phyloP scores from a whole-genome alignment of 176 grass and related monocot species.

The Typha latifolia region DNA sequence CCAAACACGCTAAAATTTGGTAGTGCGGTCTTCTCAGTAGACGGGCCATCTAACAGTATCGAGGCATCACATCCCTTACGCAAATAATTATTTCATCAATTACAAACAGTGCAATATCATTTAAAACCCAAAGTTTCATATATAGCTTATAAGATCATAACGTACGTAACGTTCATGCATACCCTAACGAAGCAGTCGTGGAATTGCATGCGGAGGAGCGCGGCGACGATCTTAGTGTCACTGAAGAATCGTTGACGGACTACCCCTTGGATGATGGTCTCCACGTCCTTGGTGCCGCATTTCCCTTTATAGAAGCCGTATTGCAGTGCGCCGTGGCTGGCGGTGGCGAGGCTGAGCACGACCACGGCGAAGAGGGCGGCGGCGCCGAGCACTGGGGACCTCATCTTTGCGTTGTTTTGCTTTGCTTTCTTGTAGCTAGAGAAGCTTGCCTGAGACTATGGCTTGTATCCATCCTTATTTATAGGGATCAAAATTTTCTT shows the following conservation, averaged over 20 bases:
- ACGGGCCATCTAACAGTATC: conserved; percentile 3
- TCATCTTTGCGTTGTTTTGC: too few relatives aligned
- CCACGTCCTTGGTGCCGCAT: conserved; percentile 60
- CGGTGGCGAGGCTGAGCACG: conserved; percentile 4
- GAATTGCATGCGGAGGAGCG: conserved; percentile 42
- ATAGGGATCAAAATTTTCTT: too few relatives aligned
- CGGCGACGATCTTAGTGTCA: conserved; percentile 52
- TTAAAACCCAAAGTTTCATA: too few relatives aligned
- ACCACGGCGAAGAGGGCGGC: background rate
- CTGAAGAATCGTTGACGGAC: conserved; percentile 36
- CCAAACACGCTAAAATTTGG: conserved; percentile 26
- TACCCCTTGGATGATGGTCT: conserved; percentile 40
- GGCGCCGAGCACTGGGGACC: background rate
- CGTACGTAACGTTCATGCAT: background rate
- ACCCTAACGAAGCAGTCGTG: background rate
- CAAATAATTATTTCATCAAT: background rate
- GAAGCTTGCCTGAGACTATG: too few relatives aligned
- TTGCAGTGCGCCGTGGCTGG: conserved; percentile 12
- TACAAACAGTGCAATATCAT: background rate
- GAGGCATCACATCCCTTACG: conserved; percentile 32
- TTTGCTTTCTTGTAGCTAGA: too few relatives aligned
- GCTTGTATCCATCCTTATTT: too few relatives aligned
- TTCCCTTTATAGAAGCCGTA: conserved; percentile 51
- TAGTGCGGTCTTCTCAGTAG: conserved; percentile 22
- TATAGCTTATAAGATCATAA: background rate